These are phyloP conservation scores for Lepidium campestre DNA, from an alignment of 441 rosid species.

Conservation along the genomic window DNA sequence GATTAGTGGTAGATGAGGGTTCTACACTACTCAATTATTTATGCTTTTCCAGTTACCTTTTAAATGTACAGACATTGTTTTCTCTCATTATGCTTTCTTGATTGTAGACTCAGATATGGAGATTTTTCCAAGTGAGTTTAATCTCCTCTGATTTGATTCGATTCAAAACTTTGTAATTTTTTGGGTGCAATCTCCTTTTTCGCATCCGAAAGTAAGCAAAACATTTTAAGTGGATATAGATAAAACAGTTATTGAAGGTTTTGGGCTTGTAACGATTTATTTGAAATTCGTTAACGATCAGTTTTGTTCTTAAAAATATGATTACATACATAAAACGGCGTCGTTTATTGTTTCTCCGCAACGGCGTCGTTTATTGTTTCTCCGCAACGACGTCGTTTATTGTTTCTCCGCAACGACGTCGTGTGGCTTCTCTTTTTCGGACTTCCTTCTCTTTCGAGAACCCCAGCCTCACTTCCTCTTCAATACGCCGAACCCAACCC, in stretches of 20 bases:
- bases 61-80: conserved; percentile 20
- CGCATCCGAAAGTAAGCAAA: background rate
- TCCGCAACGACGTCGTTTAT: background rate
- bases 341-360: background rate
- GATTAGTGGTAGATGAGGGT: conserved; percentile 15
- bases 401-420: background rate
- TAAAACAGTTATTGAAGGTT: background rate
- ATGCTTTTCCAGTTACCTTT: background rate
- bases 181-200: background rate
- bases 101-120: conserved; percentile 19
- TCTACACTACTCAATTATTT: conserved; percentile 6
- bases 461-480: conserved; percentile 15
- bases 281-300: background rate
- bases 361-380: conserved; percentile 5
- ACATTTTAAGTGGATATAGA: background rate
- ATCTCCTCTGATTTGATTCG: conserved; percentile 22
- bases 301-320: background rate
- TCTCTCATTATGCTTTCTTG: conserved; percentile 14
- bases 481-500: conserved; percentile 11
- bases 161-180: background rate
- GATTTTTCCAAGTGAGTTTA: conserved; percentile 4
- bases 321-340: background rate
- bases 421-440: background rate
- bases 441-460: background rate
- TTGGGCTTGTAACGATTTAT: background rate